These are phyloP conservation scores for Fusarium proliferatum DNA, from an alignment of 2,329 filamentous ascomycete species.

Conservation along the genomic window DNA sequence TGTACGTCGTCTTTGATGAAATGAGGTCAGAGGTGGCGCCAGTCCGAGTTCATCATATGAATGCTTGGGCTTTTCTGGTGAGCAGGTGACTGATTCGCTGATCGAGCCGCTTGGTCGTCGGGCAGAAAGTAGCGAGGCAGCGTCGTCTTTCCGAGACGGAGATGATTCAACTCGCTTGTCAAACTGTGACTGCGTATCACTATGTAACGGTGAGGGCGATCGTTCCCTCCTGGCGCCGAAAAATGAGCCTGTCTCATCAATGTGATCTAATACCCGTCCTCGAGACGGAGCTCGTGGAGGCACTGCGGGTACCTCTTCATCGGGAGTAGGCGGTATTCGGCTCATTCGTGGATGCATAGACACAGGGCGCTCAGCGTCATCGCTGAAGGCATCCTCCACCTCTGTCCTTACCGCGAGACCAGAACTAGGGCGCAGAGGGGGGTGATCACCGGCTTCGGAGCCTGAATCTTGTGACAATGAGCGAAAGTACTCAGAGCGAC, in stretches of 20 bases:
- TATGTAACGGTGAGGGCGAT: constrained; percentile 66
- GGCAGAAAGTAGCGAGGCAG: constrained; percentile 51
- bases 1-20: constrained; percentile 59
- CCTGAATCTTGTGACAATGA: constrained; percentile 74
- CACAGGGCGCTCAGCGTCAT: constrained; percentile 67
- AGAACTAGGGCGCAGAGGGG: constrained; percentile 42
- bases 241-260: constrained; percentile 54
- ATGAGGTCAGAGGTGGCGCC: constrained; percentile 62
- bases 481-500: constrained; percentile 83
- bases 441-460: constrained; percentile 55
- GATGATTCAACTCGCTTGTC: constrained; percentile 46
- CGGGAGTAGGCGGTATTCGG: constrained; percentile 64
- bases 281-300: constrained; percentile 56
- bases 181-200: constrained; percentile 48
- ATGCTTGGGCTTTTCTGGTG: constrained; percentile 58
- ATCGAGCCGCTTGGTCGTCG: constrained; percentile 40
- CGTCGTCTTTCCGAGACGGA: constrained; percentile 49
- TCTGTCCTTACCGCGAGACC: constrained; percentile 63
- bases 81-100: constrained; percentile 50
- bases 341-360: constrained; percentile 83
- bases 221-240: constrained; percentile 69
- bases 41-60: constrained; percentile 64
- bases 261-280: constrained; percentile 53
- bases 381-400: constrained; percentile 65
- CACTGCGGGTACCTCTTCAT: constrained; percentile 59